phyloP scores from a whole-genome alignment of 83 land plant species.

The Diphasiastrum complanatum region DNA sequence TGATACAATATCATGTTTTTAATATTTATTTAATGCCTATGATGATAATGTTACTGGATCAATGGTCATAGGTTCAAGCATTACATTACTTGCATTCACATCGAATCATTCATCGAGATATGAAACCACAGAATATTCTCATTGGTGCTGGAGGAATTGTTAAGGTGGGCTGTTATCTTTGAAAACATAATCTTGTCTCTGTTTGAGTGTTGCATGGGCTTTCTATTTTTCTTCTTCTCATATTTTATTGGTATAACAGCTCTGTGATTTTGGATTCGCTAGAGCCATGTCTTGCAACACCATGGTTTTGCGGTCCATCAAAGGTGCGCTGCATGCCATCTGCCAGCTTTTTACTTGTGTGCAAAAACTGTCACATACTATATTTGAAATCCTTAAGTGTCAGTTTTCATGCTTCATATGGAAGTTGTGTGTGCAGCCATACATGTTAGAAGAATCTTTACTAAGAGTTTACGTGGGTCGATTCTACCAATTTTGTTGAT shows the following conservation, averaged over 20 bases:
- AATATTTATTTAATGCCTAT: slow-evolving; percentile 13
- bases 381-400: too few species aligned
- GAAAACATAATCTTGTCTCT: neutral
- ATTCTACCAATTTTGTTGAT: too few species aligned
- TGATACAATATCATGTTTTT: neutral
- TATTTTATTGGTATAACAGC: slow-evolving; percentile 38
- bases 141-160: slow-evolving; percentile 93
- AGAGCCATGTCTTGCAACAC: slow-evolving; percentile 99
- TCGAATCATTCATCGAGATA: slow-evolving; percentile 96
- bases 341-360: too few species aligned
- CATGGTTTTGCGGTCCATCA: slow-evolving; percentile 88
- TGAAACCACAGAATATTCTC: slow-evolving; percentile 99
- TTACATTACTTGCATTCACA: slow-evolving; percentile 92
- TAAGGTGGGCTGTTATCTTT: slow-evolving; percentile 46
- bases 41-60: slow-evolving; percentile 7
- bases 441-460: too few species aligned
- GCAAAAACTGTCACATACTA: too few species aligned
- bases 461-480: too few species aligned
- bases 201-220: neutral
- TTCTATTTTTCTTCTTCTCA: slow-evolving; percentile 10
- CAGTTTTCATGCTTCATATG: too few species aligned
- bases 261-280: slow-evolving; percentile 99
- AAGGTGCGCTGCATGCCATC: slow-evolving; percentile 50
- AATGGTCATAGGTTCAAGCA: slow-evolving; percentile 83
- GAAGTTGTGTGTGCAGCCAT: too few species aligned